These are phyloP conservation scores for Rhodotorula paludigena DNA, from an alignment of 768 basidiomycete genomes.

Conservation along the genomic window DNA sequence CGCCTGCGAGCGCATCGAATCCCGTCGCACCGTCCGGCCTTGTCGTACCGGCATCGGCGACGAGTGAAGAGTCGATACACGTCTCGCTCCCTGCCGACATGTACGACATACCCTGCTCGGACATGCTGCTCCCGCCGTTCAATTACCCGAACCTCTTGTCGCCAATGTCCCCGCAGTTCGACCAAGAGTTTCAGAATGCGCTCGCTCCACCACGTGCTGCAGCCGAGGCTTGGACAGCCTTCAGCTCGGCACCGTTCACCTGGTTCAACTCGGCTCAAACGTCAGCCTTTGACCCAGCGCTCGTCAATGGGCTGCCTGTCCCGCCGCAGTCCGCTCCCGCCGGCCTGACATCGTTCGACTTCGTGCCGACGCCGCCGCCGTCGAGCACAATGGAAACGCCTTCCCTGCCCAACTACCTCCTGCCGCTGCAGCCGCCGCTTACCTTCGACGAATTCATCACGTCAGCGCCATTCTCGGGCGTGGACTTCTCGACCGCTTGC, in stretches of 20 bases:
- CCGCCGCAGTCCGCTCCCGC: neutral
- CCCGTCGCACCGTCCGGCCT: too few relatives aligned
- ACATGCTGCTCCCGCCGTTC: neutral
- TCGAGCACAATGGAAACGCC: neutral
- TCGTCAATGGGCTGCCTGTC: neutral
- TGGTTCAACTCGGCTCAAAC: neutral
- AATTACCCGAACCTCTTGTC: too few relatives aligned
- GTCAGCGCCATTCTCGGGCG: neutral
- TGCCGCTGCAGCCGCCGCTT: neutral
- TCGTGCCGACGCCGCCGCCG: neutral
- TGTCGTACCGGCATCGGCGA: too few relatives aligned
- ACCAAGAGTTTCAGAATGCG: neutral
- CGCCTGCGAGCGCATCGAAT: too few relatives aligned
- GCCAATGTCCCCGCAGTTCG: neutral
- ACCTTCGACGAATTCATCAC: constrained; percentile 6
- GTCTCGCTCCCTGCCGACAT: too few relatives aligned
- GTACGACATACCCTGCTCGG: too few relatives aligned
- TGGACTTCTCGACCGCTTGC: too few relatives aligned
- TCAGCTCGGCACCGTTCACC: neutral
- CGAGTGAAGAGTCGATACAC: too few relatives aligned
- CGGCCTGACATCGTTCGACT: neutral
- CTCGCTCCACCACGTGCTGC: neutral
- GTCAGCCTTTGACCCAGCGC: neutral
- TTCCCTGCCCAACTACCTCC: neutral
- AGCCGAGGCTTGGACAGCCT: neutral